Evolutionary conservation across 306 rosid species (phyloP).

Genomic region (Clitoria ternatea): DNA sequence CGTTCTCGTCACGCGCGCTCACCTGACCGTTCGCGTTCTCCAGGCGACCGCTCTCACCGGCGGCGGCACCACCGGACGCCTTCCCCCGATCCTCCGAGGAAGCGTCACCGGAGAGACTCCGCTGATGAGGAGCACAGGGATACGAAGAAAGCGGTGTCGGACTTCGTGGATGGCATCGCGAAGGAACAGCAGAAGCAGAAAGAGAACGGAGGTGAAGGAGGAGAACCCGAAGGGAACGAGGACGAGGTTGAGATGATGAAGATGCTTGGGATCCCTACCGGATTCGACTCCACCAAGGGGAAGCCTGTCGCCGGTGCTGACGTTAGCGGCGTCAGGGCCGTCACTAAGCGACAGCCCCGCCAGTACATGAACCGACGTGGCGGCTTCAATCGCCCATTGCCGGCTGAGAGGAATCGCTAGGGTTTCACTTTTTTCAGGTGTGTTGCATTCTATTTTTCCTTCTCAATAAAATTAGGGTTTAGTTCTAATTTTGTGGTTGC

Average conservation of each 20-base stretch:
- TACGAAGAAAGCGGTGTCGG: constrained; percentile 65
- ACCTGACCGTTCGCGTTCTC: constrained; percentile 59
- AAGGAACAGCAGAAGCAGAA: constrained; percentile 61
- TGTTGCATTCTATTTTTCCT: constrained; percentile 32
- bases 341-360: constrained; percentile 86
- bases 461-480: constrained; percentile 1
- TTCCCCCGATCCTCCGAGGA: constrained; percentile 60
- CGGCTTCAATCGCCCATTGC: constrained; percentile 96
- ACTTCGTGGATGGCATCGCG: constrained; percentile 71
- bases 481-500: not conserved
- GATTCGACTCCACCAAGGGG: constrained; percentile 91
- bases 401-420: constrained; percentile 87
- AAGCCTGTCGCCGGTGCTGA: constrained; percentile 89
- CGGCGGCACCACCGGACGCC: constrained; percentile 76
- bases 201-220: constrained; percentile 32
- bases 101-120: constrained; percentile 68
- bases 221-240: constrained; percentile 41
- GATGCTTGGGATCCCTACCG: constrained; percentile 80
- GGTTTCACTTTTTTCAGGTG: constrained; percentile 16
- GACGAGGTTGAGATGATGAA: constrained; percentile 96
- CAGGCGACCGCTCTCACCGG: constrained; percentile 54
- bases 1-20: constrained; percentile 80
- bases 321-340: constrained; percentile 77
- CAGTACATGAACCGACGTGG: constrained; percentile 99
- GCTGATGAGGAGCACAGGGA: constrained; percentile 56